Conservation (phyloP, 1,284 basidiomycete genomes). For the Athelia psychrophila region DNA sequence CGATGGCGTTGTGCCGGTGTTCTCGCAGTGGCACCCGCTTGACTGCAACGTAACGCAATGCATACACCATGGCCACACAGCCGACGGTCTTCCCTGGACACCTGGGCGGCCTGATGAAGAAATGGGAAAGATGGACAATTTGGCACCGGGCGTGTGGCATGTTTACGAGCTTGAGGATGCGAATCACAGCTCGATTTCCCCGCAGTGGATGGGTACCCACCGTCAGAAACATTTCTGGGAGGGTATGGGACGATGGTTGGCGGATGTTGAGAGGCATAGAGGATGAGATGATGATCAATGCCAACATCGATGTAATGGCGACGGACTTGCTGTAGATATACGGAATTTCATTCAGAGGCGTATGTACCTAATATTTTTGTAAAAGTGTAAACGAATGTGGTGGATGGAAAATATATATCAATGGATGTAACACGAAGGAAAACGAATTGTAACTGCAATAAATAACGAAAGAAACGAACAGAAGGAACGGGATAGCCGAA, state of each 20-base stretch:
- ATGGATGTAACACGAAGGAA: no score
- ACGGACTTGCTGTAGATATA: no score
- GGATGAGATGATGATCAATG: not conserved
- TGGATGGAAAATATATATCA: no score
- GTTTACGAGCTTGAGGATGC: conserved; percentile 33
- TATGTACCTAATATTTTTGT: no score
- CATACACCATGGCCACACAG: not conserved
- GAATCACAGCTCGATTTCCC: conserved; percentile 40
- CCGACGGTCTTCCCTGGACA: not conserved
- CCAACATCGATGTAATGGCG: not conserved
- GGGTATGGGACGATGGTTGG: conserved; percentile 36
- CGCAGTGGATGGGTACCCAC: conserved; percentile 33
- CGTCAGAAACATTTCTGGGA: conserved; percentile 39
- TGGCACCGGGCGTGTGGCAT: conserved; percentile 40
- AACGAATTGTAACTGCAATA: no score
- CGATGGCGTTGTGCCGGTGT: conserved; percentile 49
- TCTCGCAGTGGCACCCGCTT: conserved; percentile 53
- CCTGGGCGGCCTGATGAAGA: not conserved
- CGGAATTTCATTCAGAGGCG: no score
- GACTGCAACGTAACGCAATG: conserved; percentile 33
- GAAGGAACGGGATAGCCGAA: no score
- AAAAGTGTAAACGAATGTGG: no score
- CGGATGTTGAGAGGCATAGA: conserved; percentile 23
- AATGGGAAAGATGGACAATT: conserved; percentile 2
- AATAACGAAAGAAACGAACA: no score